Percentiles rank a stretch among this genome's conserved stretches.
phyloP scores from a whole-genome alignment of 306 rosid genomes.

The Trifolium repens region DNA sequence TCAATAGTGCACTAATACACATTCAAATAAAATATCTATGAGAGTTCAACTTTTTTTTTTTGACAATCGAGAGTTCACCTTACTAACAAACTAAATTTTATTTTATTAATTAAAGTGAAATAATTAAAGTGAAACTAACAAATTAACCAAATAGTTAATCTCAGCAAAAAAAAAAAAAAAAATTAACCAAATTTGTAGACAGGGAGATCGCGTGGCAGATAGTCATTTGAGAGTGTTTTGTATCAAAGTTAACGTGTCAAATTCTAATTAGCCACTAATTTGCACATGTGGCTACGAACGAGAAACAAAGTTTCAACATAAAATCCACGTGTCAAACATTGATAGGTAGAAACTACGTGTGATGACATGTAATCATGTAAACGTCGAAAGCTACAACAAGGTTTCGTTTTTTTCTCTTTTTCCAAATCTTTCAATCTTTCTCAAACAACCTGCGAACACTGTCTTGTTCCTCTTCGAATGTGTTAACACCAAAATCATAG shows the following conservation, averaged over 20 bases:
- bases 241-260: background rate
- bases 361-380: constrained; percentile 28
- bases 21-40: no score
- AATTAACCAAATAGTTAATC: no score
- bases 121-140: no score
- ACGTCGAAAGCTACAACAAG: background rate
- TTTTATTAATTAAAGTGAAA: no score
- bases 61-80: no score
- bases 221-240: background rate
- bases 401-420: background rate
- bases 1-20: no score
- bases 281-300: background rate
- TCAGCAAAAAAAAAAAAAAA: no score
- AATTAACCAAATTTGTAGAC: no score
- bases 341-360: constrained; percentile 65
- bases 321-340: constrained; percentile 42
- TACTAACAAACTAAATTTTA: no score
- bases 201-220: constrained; percentile 2
- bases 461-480: constrained; percentile 29
- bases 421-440: background rate
- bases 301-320: background rate
- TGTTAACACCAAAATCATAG: background rate
- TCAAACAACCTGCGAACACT: background rate
- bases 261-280: background rate
- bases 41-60: no score